Evolutionary conservation across 2,329 filamentous ascomycete genomes (phyloP).

Genomic region (Fusarium armeniacum): DNA sequence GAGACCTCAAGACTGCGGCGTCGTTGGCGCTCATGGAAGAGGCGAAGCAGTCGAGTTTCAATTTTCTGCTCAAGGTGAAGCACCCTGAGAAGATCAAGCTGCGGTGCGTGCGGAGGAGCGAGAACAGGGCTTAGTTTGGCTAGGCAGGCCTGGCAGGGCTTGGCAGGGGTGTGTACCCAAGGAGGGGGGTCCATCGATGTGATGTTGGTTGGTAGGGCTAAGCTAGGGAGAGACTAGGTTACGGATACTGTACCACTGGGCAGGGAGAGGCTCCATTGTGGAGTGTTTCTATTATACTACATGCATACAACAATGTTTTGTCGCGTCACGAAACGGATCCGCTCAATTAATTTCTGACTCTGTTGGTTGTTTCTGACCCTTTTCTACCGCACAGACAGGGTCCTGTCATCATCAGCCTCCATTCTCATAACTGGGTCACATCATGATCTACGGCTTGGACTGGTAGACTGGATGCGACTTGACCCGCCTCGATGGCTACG

Average conservation of each 20-base stretch:
- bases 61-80: slow-evolving; percentile 46
- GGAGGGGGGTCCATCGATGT: no score
- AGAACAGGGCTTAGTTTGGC: background rate
- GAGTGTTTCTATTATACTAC: slow-evolving; percentile 1
- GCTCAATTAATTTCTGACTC: slow-evolving; percentile 4
- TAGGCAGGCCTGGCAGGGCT: no score
- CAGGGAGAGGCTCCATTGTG: background rate
- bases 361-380: background rate
- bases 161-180: background rate
- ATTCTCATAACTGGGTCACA: background rate
- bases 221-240: background rate
- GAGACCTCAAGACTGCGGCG: slow-evolving; percentile 29
- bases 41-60: slow-evolving; percentile 45
- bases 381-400: background rate
- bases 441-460: background rate
- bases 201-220: slow-evolving; percentile 6
- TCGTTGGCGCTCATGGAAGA: slow-evolving; percentile 39
- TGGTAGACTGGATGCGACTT: background rate
- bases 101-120: slow-evolving; percentile 33
- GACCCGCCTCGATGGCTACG: background rate
- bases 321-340: background rate
- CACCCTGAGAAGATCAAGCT: slow-evolving; percentile 42
- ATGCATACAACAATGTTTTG: background rate
- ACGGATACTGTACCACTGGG: background rate
- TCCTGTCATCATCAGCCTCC: background rate